Evolutionary conservation across 176 grass and related monocot species (phyloP).

Genomic region (Ensete glaucum): DNA sequence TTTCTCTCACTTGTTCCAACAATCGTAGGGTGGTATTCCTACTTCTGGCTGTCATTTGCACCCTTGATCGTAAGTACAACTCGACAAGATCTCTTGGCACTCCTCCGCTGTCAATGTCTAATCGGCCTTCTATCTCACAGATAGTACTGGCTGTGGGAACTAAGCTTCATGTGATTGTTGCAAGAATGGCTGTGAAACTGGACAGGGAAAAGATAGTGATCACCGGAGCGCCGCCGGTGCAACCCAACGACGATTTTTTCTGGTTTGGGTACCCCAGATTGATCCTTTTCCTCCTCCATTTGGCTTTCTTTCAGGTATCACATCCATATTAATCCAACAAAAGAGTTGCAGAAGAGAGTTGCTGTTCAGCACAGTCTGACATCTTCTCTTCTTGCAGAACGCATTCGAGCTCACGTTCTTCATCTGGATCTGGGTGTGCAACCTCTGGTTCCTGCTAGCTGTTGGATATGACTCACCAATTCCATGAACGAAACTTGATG

Average conservation of each 20-base stretch:
- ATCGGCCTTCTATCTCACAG: not conserved
- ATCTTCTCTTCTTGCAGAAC: not conserved
- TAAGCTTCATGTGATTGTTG: conserved; percentile 13
- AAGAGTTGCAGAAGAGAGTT: too few species aligned
- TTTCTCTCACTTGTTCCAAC: not conserved
- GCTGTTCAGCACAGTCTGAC: too few species aligned
- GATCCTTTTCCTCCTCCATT: conserved; percentile 6
- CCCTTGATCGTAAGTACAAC: conserved; percentile 11
- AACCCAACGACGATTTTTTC: conserved; percentile 16
- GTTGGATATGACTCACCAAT: not conserved
- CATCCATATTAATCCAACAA: too few species aligned
- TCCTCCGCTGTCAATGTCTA: not conserved
- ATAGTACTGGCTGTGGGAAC: conserved; percentile 10
- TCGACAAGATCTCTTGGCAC: not conserved
- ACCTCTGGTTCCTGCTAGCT: not conserved
- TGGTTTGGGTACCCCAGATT: conserved; percentile 12
- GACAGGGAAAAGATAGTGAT: not conserved
- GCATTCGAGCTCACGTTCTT: conserved; percentile 18
- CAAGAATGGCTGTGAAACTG: conserved; percentile 3
- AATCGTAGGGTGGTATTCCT: conserved; percentile 17
- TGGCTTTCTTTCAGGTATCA: conserved; percentile 15
- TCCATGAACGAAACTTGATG: not conserved
- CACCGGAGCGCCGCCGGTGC: conserved; percentile 4
- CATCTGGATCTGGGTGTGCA: conserved; percentile 13
- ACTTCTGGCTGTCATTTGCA: conserved; percentile 15